A percentile compares a stretch with the other conserved stretches of the same genome.
These are phyloP conservation scores for Candida mattraensis DNA, from an alignment of 805 yeast genomes.

Conservation along the genomic window DNA sequence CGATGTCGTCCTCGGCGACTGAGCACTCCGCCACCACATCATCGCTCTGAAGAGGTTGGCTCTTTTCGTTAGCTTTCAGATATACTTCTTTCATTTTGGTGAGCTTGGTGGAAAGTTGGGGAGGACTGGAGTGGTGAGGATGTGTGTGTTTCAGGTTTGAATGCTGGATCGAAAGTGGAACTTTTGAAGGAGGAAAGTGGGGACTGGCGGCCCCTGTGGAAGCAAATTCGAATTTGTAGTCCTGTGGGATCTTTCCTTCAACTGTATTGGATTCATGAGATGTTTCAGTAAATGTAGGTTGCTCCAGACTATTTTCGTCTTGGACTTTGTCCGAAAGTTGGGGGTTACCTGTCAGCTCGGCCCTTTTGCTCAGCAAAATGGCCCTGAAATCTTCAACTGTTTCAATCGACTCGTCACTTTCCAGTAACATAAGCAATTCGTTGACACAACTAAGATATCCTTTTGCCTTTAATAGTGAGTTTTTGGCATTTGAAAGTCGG, in stretches of 20 bases:
- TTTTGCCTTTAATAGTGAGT: slow-evolving; percentile 44
- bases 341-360: slow-evolving; percentile 22
- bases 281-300: background rate
- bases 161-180: slow-evolving; percentile 25
- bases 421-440: slow-evolving; percentile 41
- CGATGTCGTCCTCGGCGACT: slow-evolving; percentile 11
- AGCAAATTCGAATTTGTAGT: slow-evolving; percentile 16
- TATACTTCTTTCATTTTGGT: slow-evolving; percentile 11
- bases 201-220: slow-evolving; percentile 10
- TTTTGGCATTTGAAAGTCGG: slow-evolving; percentile 55
- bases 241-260: slow-evolving; percentile 13
- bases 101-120: slow-evolving; percentile 9
- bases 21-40: no score
- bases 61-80: slow-evolving; percentile 4
- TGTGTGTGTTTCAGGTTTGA: slow-evolving; percentile 15
- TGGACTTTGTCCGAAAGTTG: background rate
- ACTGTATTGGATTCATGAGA: background rate
- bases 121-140: slow-evolving; percentile 11
- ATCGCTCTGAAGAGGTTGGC: no score
- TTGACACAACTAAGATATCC: slow-evolving; percentile 66
- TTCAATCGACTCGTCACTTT: slow-evolving; percentile 20
- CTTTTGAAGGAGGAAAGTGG: slow-evolving; percentile 30
- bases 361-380: slow-evolving; percentile 34
- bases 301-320: background rate
- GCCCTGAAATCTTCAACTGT: slow-evolving; percentile 39